Evolutionary conservation across 1,139 yeast genomes (phyloP), one percentile per base, ranked within the genome.

Genomic region (Yamadazyma trypodendri): DNA sequence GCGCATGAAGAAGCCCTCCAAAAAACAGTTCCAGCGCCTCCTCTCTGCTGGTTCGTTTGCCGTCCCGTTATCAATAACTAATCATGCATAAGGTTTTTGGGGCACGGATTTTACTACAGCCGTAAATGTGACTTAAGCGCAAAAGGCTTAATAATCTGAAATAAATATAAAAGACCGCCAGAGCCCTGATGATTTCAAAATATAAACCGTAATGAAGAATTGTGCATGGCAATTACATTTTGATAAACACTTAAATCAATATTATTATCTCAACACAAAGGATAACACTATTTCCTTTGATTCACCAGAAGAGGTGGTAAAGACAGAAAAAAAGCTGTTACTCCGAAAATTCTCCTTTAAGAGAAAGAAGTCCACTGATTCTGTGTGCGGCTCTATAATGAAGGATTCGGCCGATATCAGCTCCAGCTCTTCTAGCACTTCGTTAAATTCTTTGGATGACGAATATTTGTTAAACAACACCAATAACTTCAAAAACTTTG

Each of bases 301-400:
- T 45, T 57, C 58, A 30, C 75, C 76, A 3, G 57, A 64, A 41
- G 75, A 70, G 47, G 36, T 34, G 20, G 75, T 70, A 6, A 56
- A 57, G 35, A 48, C 52, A 32, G 48, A 43, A 30, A 37, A 41
- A 25, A 39, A 35, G 23, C 44, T 31, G 31, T 35, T 47, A 15
- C 40, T 47, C 15, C 38, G 43, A 28, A 39, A 42, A 37, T 37
- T 52, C 34, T 36, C 51, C 23, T 34, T 40, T 31, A 48, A 41
- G 18, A 35, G 45, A 18, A 45, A 35, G 20, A 38, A 36, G 34
- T 35, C 41, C 7, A 37, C 33, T 16, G 46, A 38, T 3, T 35
- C 39, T 5, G 10, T 34, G 12, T 34, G 36, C 28, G 28, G 31
- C 17, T 23, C 10, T 5, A 4, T 16, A 9, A 4, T 8, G 15